Base-by-base conservation (phyloP, 108 stramenopile species). In the Cyclostephanos tholiformis region DNA sequence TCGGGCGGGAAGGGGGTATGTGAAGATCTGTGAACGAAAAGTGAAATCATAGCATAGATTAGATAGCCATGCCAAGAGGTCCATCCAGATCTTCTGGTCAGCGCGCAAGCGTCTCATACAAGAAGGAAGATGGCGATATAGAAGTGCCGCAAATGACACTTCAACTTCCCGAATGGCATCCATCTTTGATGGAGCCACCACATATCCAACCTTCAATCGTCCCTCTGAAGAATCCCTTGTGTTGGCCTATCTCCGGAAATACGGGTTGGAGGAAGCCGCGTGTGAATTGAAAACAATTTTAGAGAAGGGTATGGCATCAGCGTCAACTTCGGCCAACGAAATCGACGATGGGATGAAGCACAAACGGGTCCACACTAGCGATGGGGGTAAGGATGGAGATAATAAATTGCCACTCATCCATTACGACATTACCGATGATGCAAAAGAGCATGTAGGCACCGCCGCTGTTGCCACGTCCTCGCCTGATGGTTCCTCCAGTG, bases 161-260 rank as follows among this genome's bases (percentile, higher is more conserved):
- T 46, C 44, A 46, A 46, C 44, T 13, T 46, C 44, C 44, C 44
- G 3, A 16, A 16, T 1, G 44, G 44, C 44, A 1, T 17, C 44
- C 16, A 3, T 46, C 44, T 3, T 17, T 2, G 13, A 46, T 14
- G 44, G 2, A 46, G 16, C 44, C 44, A 4, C 44, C 44, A 14
- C 44, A 2, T 17, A 12, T 17, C 14, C 44, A 13, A 46, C 13
- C 44, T 14, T 46, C 14, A 14, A 46, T 46, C 2, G 16, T 46
- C 66, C 64, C 38, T 65, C 80, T 0, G 82, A 85, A 48, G 88
- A 88, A 65, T 79, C 84, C 43, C 79, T 82, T 16, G 92, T 94
- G 2, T 38, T 94, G 63, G 84, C 88, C 11, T 94, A 88, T 67
- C 78, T 94, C 48, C 75, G 80, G 29, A 84, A 89, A 57, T 76